Evolutionary conservation across 495 filamentous ascomycete species (phyloP).

Genomic region (Lasiosphaeria ovina): DNA sequence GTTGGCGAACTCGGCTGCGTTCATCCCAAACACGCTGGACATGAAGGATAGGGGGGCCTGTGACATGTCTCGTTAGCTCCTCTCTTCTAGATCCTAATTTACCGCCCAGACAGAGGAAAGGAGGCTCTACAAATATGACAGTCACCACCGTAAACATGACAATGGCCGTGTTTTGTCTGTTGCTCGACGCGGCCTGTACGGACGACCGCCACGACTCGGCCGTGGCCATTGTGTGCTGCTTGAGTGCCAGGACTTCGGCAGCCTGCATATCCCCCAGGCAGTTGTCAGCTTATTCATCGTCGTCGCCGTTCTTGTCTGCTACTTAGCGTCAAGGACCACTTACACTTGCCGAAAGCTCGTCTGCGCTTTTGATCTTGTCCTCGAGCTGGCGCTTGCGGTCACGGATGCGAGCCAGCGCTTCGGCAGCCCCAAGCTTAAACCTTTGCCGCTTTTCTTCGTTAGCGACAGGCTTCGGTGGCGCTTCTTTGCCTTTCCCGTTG

Average conservation of each 20-base stretch:
- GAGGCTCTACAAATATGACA: constrained; percentile 36
- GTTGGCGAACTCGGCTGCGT: constrained; percentile 13
- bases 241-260: neutral
- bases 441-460: neutral
- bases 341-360: neutral
- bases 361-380: neutral
- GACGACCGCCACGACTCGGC: neutral
- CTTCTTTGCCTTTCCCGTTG: neutral
- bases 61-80: neutral
- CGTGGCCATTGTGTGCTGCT: constrained; percentile 1
- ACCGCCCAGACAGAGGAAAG: neutral
- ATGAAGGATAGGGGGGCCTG: constrained; percentile 15
- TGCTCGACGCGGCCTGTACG: neutral
- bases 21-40: constrained; percentile 18
- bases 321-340: neutral
- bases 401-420: constrained; percentile 44
- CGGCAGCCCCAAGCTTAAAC: neutral
- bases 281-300: neutral
- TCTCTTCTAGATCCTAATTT: neutral
- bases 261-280: neutral
- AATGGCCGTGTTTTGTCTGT: constrained; percentile 30
- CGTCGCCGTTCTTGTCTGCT: neutral
- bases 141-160: constrained; percentile 58
- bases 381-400: constrained; percentile 13
- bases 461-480: neutral